Percentiles rank a stretch among this genome's conserved stretches.
Evolutionary conservation across 306 rosid genomes (phyloP).

Genomic region (Glycine soja): DNA sequence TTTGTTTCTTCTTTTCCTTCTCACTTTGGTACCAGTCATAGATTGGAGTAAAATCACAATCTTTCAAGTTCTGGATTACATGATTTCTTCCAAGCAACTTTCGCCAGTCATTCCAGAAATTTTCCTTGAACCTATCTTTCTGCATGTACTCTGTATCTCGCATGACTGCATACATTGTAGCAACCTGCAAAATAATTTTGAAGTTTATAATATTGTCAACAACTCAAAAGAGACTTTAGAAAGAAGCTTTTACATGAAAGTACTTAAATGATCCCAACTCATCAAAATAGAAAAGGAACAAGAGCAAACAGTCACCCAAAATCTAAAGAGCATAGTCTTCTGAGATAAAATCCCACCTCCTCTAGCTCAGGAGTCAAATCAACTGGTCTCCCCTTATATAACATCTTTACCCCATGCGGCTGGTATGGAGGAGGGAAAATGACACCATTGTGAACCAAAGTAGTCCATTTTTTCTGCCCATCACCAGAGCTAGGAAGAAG

Average conservation of each 20-base stretch:
- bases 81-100: conserved; percentile 88
- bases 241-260: conserved; percentile 5
- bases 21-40: conserved; percentile 91
- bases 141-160: conserved; percentile 94
- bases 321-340: no score
- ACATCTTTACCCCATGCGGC: background rate
- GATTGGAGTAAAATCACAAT: conserved; percentile 94
- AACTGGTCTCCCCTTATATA: background rate
- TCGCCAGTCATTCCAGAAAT: conserved; percentile 99
- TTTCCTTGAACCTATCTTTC: conserved; percentile 79
- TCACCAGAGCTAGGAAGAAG: conserved; percentile 13
- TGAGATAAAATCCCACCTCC: background rate
- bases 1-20: conserved; percentile 94
- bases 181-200: conserved; percentile 68
- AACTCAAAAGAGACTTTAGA: conserved; percentile 19
- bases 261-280: conserved; percentile 15
- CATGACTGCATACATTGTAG: conserved; percentile 98
- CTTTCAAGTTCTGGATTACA: conserved; percentile 86
- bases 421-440: background rate
- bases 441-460: conserved; percentile 6
- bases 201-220: conserved; percentile 32
- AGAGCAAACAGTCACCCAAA: no score
- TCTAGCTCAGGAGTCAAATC: conserved; percentile 1
- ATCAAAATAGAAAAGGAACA: background rate
- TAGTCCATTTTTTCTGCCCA: conserved; percentile 1